Evolutionary conservation across 1,284 basidiomycete species (phyloP).

Genomic region (Golubevia sp.): DNA sequence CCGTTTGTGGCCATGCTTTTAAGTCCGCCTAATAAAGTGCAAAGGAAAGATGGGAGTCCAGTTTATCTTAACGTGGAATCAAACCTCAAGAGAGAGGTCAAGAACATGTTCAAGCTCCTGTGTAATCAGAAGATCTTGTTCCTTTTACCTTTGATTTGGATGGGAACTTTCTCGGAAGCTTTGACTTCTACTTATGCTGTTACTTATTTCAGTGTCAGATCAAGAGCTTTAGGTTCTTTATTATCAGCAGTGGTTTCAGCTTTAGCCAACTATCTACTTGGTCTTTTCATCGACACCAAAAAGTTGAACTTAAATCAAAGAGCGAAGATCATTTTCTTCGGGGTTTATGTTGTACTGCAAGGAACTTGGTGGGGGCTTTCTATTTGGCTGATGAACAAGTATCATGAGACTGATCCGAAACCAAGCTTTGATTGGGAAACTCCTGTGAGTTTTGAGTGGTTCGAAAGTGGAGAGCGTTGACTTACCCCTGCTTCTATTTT

Average conservation of each 20-base stretch:
- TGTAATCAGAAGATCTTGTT: conserved; percentile 25
- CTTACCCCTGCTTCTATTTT: conserved; percentile 12
- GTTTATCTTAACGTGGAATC: conserved; percentile 38
- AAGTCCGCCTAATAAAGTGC: conserved; percentile 42
- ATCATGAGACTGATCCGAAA: conserved; percentile 14
- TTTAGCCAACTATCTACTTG: conserved; percentile 34
- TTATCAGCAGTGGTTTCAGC: conserved; percentile 33
- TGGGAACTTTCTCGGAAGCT: conserved; percentile 44
- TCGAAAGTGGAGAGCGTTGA: background rate
- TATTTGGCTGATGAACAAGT: conserved; percentile 28
- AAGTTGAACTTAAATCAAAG: conserved; percentile 32
- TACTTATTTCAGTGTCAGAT: conserved; percentile 44
- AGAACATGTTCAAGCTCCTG: conserved; percentile 26
- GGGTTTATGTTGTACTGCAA: conserved; percentile 29
- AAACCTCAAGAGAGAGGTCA: conserved; percentile 20
- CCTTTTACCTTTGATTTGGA: conserved; percentile 47
- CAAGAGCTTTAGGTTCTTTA: conserved; percentile 45
- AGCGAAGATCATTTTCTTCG: conserved; percentile 22
- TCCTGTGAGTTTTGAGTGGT: background rate
- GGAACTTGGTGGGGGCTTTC: conserved; percentile 42
- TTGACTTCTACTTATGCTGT: conserved; percentile 43
- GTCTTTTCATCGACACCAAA: conserved; percentile 41
- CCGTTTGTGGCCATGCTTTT: conserved; percentile 40
- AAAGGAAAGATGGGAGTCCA: conserved; percentile 39
- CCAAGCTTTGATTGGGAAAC: conserved; percentile 13